Evolutionary conservation across 371 early-diverging fungal genomes (phyloP).

Genomic region (Mortierella sp.): DNA sequence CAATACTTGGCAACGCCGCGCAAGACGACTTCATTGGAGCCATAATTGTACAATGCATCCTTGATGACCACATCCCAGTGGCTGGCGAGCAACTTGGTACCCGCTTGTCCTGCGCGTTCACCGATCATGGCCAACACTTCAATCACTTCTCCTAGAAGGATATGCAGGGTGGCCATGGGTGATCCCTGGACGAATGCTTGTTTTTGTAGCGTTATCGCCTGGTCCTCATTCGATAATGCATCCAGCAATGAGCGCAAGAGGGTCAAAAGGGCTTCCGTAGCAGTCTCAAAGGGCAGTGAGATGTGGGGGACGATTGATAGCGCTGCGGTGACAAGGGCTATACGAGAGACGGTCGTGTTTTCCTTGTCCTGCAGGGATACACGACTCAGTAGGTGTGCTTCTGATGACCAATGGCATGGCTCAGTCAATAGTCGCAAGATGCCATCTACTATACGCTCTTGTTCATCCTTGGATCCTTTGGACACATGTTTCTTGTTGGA

Average conservation of each 20-base stretch:
- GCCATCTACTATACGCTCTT: constrained; percentile 50
- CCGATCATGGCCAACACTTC: constrained; percentile 62
- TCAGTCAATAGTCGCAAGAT: constrained; percentile 55
- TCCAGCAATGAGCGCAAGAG: constrained; percentile 56
- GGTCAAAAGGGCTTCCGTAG: constrained; percentile 51
- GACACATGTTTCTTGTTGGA: constrained; percentile 21
- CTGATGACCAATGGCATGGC: constrained; percentile 63
- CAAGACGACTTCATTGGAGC: constrained; percentile 67
- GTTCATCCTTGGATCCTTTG: constrained; percentile 9
- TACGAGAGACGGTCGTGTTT: constrained; percentile 15
- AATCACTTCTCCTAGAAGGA: constrained; percentile 63
- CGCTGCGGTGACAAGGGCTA: constrained; percentile 60
- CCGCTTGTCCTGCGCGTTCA: constrained; percentile 31
- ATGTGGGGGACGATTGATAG: constrained; percentile 65
- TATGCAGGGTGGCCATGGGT: constrained; percentile 63
- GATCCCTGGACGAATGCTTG: constrained; percentile 63
- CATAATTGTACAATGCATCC: constrained; percentile 57
- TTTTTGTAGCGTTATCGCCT: constrained; percentile 45
- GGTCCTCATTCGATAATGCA: constrained; percentile 52
- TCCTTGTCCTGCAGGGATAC: constrained; percentile 54
- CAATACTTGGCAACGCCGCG: constrained; percentile 65
- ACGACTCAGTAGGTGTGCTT: constrained; percentile 59
- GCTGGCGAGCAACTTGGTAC: constrained; percentile 26
- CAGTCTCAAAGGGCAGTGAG: constrained; percentile 56
- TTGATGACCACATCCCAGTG: constrained; percentile 57